phyloP scores from a whole-genome alignment of 1,284 basidiomycete species.

The Irpex rosettiformis region DNA sequence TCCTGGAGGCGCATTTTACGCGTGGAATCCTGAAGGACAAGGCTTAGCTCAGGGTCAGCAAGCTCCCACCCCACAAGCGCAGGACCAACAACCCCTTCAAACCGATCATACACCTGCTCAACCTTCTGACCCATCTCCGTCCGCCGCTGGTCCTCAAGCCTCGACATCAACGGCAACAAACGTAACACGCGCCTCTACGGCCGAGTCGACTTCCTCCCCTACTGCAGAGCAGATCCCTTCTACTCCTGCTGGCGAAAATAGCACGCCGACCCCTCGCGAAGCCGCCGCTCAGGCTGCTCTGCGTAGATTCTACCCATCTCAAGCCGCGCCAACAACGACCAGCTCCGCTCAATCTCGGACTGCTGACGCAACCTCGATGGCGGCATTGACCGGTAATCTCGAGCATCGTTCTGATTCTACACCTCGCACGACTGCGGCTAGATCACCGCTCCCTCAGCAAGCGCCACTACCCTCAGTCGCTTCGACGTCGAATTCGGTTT shows the following conservation, averaged over 20 bases:
- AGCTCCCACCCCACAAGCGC: constrained; percentile 8
- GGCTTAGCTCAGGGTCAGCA: constrained; percentile 21
- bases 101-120: constrained; percentile 10
- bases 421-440: neutral
- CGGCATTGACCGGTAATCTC: neutral
- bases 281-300: constrained; percentile 36
- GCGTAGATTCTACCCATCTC: constrained; percentile 24
- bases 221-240: neutral
- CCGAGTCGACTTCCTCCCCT: neutral
- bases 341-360: constrained; percentile 2
- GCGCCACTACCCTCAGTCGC: neutral
- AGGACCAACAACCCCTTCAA: constrained; percentile 10
- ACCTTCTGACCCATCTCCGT: neutral
- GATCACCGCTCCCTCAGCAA: neutral
- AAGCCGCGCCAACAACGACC: neutral
- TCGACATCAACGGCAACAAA: constrained; percentile 7
- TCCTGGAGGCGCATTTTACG: constrained; percentile 60
- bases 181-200: constrained; percentile 6
- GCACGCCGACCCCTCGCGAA: constrained; percentile 25
- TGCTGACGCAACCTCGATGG: neutral
- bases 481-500: neutral
- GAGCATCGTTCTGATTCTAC: neutral
- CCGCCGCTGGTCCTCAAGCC: neutral
- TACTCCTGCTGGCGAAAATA: constrained; percentile 7
- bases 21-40: constrained; percentile 44